Evolutionary conservation across 2,329 filamentous ascomycete genomes (phyloP).

Genomic region (Chaetomiaceae sp.): DNA sequence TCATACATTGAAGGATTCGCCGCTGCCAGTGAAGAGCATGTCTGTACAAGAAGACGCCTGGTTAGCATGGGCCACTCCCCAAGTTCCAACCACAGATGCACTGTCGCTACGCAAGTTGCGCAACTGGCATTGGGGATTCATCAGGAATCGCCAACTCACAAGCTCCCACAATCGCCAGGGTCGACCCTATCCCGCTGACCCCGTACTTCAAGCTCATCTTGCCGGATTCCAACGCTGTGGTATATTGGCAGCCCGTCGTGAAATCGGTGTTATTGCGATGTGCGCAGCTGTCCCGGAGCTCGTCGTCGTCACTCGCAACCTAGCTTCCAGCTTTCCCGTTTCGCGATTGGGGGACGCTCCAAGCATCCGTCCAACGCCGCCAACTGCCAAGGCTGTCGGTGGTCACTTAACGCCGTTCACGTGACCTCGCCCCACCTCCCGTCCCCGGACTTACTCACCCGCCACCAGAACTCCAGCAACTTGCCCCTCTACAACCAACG

Average conservation of each 20-base stretch:
- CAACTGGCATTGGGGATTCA: no score
- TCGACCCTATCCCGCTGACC: conserved; percentile 60
- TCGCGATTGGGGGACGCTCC: not conserved
- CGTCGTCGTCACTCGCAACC: not conserved
- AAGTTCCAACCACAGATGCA: no score
- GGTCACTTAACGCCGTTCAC: not conserved
- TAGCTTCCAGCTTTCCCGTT: not conserved
- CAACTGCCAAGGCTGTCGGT: conserved; percentile 20
- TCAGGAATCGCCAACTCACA: conserved; percentile 54
- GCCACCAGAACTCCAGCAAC: not conserved
- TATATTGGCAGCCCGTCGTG: not conserved
- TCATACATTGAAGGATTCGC: conserved; percentile 89
- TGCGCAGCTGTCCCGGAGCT: conserved; percentile 1
- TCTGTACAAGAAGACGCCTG: conserved; percentile 52
- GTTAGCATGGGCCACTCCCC: no score
- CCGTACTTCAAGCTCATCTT: conserved; percentile 71
- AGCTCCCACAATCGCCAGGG: conserved; percentile 68
- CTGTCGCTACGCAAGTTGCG: no score
- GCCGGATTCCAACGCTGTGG: conserved; percentile 11
- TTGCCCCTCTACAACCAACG: conserved; percentile 10
- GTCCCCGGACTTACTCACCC: not conserved
- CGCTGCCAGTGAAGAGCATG: conserved; percentile 96
- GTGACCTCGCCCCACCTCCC: no score
- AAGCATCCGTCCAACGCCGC: conserved; percentile 7
- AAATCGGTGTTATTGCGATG: no score